Evolutionary conservation across 2,329 filamentous ascomycete genomes (phyloP), one percentile per base, ranked within the genome.

Genomic region (Phialophora verrucosa): DNA sequence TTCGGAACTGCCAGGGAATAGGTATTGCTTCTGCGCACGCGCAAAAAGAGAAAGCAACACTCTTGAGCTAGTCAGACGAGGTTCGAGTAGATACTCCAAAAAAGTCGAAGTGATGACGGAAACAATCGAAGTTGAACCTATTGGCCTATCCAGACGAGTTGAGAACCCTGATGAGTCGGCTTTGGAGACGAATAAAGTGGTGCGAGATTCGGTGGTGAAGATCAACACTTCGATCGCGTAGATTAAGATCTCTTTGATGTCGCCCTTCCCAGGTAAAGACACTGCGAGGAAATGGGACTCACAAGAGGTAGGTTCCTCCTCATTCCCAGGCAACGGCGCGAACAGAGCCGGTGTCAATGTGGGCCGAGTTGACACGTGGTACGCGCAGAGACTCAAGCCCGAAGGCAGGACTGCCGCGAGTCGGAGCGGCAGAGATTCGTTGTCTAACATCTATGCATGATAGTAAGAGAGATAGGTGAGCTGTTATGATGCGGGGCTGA

Each of bases 91-190:
- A 78, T 91, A 91, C 11, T 86, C 83, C 25, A 99, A 78, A 71
- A 98, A 97, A 0, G 88, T 86, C 4, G 88, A 87, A 56, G 89
- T 90, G 53, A 96, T 85, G 35, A 88, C 83, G 69, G 91, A 88
- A 7, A 81, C 75, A 58, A 97, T 85, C 0, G 92, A 92, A 0
- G 86, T 82, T 0, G 84, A 82, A n/a, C 85, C 83, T 71, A 81
- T 85, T 17, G 88, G 85, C 0, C 91, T 81, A 20, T 85, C 80
- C 42, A 93, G 81, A 1, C 90, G 82, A 71, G 88, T 83, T 10
- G 97, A 81, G 75, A 92, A 96, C 27, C 96, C 95, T 0, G 94
- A 97, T 10, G 95, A 97, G 80, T 99, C 95, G 57, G 95, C 95
- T 79, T 99, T 99, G 69, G 93, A 94, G 27, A 99, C 90, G 76